Evolutionary conservation across 73 alveolate species (phyloP), one percentile per base, ranked within the genome.

Genomic region (Durusdinium trenchii): DNA sequence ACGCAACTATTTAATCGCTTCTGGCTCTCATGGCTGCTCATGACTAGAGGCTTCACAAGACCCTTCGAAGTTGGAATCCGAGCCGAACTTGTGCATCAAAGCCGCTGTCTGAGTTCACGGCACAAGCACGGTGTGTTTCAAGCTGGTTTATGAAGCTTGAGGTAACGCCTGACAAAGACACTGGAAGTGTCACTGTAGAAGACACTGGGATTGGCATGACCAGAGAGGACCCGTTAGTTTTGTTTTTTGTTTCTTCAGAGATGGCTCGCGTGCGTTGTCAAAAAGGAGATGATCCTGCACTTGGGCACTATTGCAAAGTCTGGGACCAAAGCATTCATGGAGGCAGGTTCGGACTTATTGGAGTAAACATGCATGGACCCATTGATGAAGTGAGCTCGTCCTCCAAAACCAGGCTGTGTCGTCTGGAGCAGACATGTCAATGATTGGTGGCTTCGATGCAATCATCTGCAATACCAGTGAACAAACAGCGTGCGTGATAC

Each of bases 241-340:
- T 48, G 9, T 46, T 71, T 46, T 7, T 3, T 71, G 30, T 71
- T 28, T 4, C 50, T 18, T 7, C 46, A 3, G 48, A 18, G 83
- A 71, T 71, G 14, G 5, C 14, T 5, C 7, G 7, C 50, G 47
- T 7, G 42, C 43, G 32, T 14, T 67, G 81, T 99, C 78, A 99
- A 99, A 99, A 99, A 99, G 97, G 99, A 99, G 99, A 99, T 99
- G 99, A 99, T 99, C 99, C 99, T 99, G 61, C 99, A 99, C 99
- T 99, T 99, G 95, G 99, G 99, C 98, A 99, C 99, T 94, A 99
- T 99, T 81, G 99, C 99, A 95, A 99, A 99, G 99, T 99, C 99
- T 73, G 99, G 99, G 61, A 99, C 99, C 95, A 99, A 99, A 99
- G 99, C 99, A 61, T 99, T 99, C 99, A 99, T 99, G 99, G 99